Evolutionary conservation across 2,329 filamentous ascomycete genomes (phyloP).

Genomic region (Raffaelea albimanens): DNA sequence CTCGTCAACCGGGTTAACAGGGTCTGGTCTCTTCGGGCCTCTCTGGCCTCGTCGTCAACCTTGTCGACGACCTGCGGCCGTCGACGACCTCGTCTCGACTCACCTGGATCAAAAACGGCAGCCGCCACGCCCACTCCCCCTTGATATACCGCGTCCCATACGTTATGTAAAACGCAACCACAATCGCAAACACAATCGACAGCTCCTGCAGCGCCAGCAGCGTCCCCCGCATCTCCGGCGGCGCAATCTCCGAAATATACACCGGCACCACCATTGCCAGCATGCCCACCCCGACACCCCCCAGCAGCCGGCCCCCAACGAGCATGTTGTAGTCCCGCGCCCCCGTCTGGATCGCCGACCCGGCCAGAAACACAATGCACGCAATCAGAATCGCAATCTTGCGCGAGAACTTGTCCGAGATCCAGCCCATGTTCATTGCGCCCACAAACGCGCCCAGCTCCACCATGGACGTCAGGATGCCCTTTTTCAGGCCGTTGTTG

Average conservation of each 20-base stretch:
- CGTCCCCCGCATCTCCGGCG: conserved; percentile 6
- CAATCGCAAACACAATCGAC: conserved; percentile 25
- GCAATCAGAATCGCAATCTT: not conserved
- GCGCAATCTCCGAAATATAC: conserved; percentile 10
- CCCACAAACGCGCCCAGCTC: conserved; percentile 1
- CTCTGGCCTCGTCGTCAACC: no score
- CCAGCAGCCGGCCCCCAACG: conserved; percentile 11
- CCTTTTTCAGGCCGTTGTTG: not conserved
- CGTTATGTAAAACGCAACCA: conserved; percentile 30
- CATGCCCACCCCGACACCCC: conserved; percentile 3
- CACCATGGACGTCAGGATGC: not conserved
- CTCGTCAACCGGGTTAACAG: no score
- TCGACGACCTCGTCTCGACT: no score
- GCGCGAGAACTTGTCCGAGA: not conserved
- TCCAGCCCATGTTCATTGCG: not conserved
- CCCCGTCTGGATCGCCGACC: not conserved
- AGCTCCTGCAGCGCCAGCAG: conserved; percentile 4
- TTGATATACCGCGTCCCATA: conserved; percentile 23
- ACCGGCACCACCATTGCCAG: conserved; percentile 2
- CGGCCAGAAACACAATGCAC: not conserved
- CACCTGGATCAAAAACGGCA: conserved; percentile 24
- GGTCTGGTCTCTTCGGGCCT: no score
- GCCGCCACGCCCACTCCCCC: conserved; percentile 45
- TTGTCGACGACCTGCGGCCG: no score
- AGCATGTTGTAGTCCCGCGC: not conserved